phyloP scores from a whole-genome alignment of 2,329 filamentous ascomycete species.

The Trichoderma pleuroti region DNA sequence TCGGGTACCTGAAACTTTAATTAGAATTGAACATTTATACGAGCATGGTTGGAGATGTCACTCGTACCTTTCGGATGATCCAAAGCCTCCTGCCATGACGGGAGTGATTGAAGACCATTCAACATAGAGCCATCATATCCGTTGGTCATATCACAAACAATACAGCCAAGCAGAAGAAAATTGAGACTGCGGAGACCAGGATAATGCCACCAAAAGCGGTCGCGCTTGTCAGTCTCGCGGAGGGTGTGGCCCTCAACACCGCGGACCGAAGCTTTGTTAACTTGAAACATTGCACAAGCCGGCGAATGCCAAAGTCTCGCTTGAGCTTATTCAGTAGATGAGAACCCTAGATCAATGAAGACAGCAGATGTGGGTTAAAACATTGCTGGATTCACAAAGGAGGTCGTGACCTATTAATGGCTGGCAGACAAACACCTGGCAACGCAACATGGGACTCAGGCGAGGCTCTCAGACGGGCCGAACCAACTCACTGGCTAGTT shows the following conservation, averaged over 20 bases:
- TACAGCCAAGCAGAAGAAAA: conserved; percentile 7
- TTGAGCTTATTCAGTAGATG: neutral
- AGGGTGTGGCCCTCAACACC: conserved; percentile 12
- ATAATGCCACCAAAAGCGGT: conserved; percentile 16
- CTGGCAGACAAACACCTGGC: neutral
- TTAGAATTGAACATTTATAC: neutral
- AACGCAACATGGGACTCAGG: neutral
- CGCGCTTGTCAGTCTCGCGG: conserved; percentile 11
- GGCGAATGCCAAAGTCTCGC: neutral
- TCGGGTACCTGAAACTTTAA: neutral
- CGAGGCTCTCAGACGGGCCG: neutral
- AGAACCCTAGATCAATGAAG: neutral
- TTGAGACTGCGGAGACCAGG: conserved; percentile 13
- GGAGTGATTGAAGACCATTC: conserved; percentile 45
- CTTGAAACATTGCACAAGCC: neutral
- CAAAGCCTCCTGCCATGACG: conserved; percentile 42
- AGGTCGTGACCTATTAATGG: neutral
- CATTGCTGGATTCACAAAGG: neutral
- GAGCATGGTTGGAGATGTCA: neutral
- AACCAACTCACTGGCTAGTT: neutral
- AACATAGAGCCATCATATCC: conserved; percentile 48
- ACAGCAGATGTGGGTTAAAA: neutral
- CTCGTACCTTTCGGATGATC: conserved; percentile 27
- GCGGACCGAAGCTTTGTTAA: conserved; percentile 4
- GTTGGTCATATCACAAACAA: conserved; percentile 30